Percentiles rank a stretch among this genome's conserved stretches.
phyloP scores from a whole-genome alignment of 75 land plant species.

The Isoetes taiwanensis region DNA sequence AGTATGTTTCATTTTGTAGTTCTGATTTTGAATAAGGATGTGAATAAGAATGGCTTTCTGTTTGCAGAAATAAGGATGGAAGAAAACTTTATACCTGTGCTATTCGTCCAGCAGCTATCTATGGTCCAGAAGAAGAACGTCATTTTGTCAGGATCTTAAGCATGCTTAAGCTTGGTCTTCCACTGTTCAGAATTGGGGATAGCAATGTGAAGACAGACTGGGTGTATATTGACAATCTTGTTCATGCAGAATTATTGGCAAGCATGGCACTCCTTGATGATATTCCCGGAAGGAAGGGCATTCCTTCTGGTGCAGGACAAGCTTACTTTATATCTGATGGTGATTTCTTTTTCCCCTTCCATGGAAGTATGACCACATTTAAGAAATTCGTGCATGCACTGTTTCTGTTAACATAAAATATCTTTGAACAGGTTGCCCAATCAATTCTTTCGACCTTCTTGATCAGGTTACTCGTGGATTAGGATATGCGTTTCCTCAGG shows the following conservation, averaged over 20 bases:
- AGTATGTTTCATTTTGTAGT: slow-evolving; percentile 29
- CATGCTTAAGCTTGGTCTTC: slow-evolving; percentile 53
- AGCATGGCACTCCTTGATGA: slow-evolving; percentile 94
- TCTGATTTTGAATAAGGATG: not conserved
- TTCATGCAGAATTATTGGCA: slow-evolving; percentile 68
- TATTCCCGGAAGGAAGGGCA: slow-evolving; percentile 48
- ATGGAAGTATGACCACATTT: not conserved
- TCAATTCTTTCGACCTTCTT: slow-evolving; percentile 66
- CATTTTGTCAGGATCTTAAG: slow-evolving; percentile 67
- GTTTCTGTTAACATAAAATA: not conserved
- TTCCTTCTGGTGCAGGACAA: slow-evolving; percentile 72
- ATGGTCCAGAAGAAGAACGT: slow-evolving; percentile 85
- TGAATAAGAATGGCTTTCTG: not conserved
- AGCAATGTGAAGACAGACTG: slow-evolving; percentile 56
- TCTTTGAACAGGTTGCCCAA: slow-evolving; percentile 45
- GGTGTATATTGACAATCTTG: slow-evolving; percentile 85
- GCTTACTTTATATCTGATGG: slow-evolving; percentile 91
- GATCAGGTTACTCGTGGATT: slow-evolving; percentile 45
- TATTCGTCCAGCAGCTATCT: slow-evolving; percentile 81
- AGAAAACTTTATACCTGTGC: slow-evolving; percentile 72
- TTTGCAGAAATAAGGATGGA: slow-evolving; percentile 40
- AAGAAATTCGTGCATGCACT: not conserved
- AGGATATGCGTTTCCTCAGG: slow-evolving; percentile 47
- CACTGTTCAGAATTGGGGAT: slow-evolving; percentile 46
- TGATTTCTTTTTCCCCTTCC: slow-evolving; percentile 14